These are phyloP conservation scores for Candida piceae DNA, from an alignment of 805 yeast species.

Conservation along the genomic window DNA sequence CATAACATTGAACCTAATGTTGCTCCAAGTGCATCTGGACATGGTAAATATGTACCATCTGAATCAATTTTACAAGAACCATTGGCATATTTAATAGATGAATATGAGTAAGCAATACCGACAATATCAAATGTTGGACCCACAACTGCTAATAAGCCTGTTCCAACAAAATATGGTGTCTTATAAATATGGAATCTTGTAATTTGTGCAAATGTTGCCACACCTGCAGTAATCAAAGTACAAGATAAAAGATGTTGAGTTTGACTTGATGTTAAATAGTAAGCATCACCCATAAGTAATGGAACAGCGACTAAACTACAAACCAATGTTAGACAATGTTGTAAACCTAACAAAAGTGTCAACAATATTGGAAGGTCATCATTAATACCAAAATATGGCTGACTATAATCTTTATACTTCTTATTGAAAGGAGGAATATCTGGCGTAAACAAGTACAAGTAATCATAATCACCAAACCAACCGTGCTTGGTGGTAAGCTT, in stretches of 20 bases:
- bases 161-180: conserved; percentile 67
- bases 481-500: conserved; percentile 68
- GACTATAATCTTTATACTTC: conserved; percentile 39
- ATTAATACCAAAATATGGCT: conserved; percentile 71
- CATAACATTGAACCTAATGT: conserved; percentile 63
- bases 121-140: conserved; percentile 81
- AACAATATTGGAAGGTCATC: conserved; percentile 65
- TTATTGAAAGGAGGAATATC: conserved; percentile 53
- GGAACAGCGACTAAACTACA: conserved; percentile 83
- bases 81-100: conserved; percentile 60
- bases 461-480: conserved; percentile 71
- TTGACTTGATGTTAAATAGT: conserved; percentile 42
- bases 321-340: conserved; percentile 75
- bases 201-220: conserved; percentile 62
- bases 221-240: conserved; percentile 55
- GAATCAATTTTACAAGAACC: conserved; percentile 55
- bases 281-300: conserved; percentile 52
- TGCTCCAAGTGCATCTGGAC: conserved; percentile 77
- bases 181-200: conserved; percentile 63
- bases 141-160: conserved; percentile 75
- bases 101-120: conserved; percentile 59
- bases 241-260: conserved; percentile 62
- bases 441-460: conserved; percentile 68
- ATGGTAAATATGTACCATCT: conserved; percentile 59
- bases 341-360: conserved; percentile 67